These are phyloP conservation scores for Crithidia bombi DNA, from an alignment of 208 protist species.

Conservation along the genomic window DNA sequence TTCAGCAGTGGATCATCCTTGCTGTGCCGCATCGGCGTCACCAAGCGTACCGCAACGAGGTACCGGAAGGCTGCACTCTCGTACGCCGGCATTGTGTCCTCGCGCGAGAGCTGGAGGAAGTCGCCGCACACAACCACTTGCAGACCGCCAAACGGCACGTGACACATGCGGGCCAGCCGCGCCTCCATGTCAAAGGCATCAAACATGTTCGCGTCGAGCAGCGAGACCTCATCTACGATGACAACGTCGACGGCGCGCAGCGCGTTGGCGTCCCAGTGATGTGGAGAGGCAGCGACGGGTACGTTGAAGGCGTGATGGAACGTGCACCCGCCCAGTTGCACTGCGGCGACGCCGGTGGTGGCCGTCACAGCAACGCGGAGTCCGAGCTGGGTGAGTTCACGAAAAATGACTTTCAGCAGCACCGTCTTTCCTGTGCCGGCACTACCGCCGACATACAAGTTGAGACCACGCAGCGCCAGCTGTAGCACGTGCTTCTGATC, in stretches of 20 bases:
- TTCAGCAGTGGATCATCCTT: constrained; percentile 56
- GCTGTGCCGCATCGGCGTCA: constrained; percentile 84
- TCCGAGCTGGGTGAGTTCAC: constrained; percentile 52
- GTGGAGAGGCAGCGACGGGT: constrained; percentile 36
- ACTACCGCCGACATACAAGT: constrained; percentile 85
- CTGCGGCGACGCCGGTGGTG: constrained; percentile 87
- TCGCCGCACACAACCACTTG: constrained; percentile 93
- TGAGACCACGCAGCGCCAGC: constrained; percentile 69
- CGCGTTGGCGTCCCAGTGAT: constrained; percentile 78
- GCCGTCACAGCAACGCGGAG: constrained; percentile 90
- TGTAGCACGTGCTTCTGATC: constrained; percentile 76
- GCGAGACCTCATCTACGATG: constrained; percentile 93
- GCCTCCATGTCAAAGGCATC: constrained; percentile 88
- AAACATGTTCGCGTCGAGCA: constrained; percentile 79
- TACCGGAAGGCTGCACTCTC: constrained; percentile 56
- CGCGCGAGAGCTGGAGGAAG: constrained; percentile 89
- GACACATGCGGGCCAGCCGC: constrained; percentile 66
- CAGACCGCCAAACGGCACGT: constrained; percentile 86
- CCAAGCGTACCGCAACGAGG: constrained; percentile 62
- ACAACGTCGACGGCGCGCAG: constrained; percentile 88
- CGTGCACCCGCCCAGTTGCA: constrained; percentile 92
- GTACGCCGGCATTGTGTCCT: constrained; percentile 57
- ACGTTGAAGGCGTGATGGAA: constrained; percentile 89
- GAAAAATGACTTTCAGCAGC: constrained; percentile 81
- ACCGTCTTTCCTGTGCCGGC: constrained; percentile 93